phyloP scores from a whole-genome alignment of 495 filamentous ascomycete genomes.

The Hypomontagnella monticulosa region DNA sequence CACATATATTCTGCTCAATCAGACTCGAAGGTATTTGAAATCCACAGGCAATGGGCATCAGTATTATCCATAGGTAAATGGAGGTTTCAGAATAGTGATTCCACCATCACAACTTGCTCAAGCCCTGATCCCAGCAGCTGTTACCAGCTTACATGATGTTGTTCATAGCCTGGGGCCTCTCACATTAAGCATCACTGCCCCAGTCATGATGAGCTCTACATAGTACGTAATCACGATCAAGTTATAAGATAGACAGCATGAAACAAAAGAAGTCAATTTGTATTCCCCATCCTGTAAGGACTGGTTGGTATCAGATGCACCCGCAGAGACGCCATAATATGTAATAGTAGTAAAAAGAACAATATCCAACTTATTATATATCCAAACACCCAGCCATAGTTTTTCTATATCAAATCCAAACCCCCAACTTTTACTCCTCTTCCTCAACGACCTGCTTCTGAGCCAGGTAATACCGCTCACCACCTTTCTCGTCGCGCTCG shows the following conservation, averaged over 20 bases:
- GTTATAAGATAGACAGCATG: background rate
- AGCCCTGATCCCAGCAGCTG: too few species aligned
- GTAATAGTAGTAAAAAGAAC: constrained; percentile 12
- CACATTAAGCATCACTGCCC: too few species aligned
- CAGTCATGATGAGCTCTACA: too few species aligned
- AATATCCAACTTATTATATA: too few species aligned
- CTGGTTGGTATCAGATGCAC: constrained; percentile 34
- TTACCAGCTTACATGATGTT: too few species aligned
- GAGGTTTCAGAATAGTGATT: background rate
- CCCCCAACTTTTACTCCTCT: constrained; percentile 59
- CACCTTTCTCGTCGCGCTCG: constrained; percentile 65
- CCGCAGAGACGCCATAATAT: constrained; percentile 9
- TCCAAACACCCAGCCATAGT: background rate
- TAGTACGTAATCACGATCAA: background rate
- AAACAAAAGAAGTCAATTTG: constrained; percentile 35
- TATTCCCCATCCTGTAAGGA: constrained; percentile 31
- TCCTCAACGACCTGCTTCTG: constrained; percentile 71
- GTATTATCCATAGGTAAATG: background rate
- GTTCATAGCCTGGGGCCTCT: too few species aligned
- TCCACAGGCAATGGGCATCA: too few species aligned
- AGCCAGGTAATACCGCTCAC: constrained; percentile 67
- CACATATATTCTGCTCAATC: too few species aligned
- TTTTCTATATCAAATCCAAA: too few species aligned
- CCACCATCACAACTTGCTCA: too few species aligned
- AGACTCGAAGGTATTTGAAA: too few species aligned